Evolutionary conservation across 768 basidiomycete species (phyloP), one percentile per base, ranked within the genome.

Genomic region (Lactarius indigo): DNA sequence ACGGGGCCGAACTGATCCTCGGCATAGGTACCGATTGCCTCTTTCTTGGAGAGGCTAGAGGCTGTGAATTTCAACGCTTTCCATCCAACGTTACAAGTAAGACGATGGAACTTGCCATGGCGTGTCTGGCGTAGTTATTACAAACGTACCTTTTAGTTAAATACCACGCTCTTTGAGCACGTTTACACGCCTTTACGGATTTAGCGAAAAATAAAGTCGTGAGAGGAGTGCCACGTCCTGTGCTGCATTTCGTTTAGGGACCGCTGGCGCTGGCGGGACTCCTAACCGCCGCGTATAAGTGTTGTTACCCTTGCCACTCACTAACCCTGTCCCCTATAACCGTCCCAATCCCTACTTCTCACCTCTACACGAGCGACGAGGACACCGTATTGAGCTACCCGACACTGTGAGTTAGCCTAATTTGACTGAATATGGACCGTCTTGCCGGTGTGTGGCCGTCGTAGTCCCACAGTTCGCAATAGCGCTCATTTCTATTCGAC

Each of bases 51-150:
- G 59, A 83, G 86, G 63, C 78, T 94, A 66, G 91, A 94, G 75
- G 80, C 80, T 66, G 83, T 79, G 56, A 81, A 87, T 72, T 94
- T 94, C 76, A 82, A 94, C 72, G 88, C 81, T 9, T 94, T 91
- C 74, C 78, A 87, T 68, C 79, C 85, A 30, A 78, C 79, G 70
- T 71, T 93, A 72, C 88, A 87, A 77, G 64, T 78, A 72, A 82
- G 85, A 76, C 88, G 90, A 74, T 93, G 93, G 87, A 85, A 84
- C 79, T 77, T 94, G 72, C 85, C 93, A 60, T 91, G 87, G 87
- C 81, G 83, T 73, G 84, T 93, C 41, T 87, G 84, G 85, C 76
- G 81, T 59, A 76, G 80, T 70, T 81, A 83, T 76, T 80, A 82
- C 75, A 79, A 77, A 69, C 75, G 79, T 59, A 70, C 42, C 30